These are phyloP conservation scores for Pyrenochaeta sp. DNA, from an alignment of 2,329 filamentous ascomycete species.

Conservation along the genomic window DNA sequence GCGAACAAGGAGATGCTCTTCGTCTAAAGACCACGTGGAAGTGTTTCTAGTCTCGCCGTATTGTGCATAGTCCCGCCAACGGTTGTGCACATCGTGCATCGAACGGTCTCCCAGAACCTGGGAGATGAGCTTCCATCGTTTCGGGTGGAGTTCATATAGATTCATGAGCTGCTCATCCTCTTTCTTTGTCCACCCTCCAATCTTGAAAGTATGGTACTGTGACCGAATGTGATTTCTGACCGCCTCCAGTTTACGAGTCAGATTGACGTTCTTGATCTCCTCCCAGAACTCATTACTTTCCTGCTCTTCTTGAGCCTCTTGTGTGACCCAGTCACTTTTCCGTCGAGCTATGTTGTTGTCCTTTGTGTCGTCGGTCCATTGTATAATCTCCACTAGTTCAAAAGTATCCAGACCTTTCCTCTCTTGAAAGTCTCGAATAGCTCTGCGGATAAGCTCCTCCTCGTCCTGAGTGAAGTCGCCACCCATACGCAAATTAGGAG, in stretches of 20 bases:
- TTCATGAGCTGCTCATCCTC: constrained; percentile 64
- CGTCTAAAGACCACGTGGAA: constrained; percentile 67
- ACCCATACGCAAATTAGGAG: constrained; percentile 18
- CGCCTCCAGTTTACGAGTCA: constrained; percentile 39
- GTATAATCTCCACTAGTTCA: constrained; percentile 32
- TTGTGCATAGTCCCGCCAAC: constrained; percentile 73
- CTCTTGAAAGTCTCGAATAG: constrained; percentile 30
- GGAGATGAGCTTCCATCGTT: constrained; percentile 70
- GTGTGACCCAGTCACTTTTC: constrained; percentile 1
- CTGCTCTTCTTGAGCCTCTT: constrained; percentile 8
- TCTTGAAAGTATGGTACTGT: constrained; percentile 71
- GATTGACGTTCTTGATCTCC: constrained; percentile 42
- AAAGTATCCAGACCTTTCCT: constrained; percentile 17
- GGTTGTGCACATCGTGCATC: constrained; percentile 72
- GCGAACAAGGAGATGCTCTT: constrained; percentile 64
- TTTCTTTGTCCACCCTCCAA: constrained; percentile 68
- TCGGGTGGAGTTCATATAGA: constrained; percentile 59
- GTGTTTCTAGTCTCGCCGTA: constrained; percentile 63
- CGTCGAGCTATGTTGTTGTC: background rate
- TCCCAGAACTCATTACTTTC: constrained; percentile 41
- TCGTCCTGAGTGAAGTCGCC: constrained; percentile 32
- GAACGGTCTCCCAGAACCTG: constrained; percentile 68
- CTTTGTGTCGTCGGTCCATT: constrained; percentile 14
- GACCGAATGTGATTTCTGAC: constrained; percentile 62
- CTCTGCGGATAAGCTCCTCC: constrained; percentile 33